Base-by-base conservation (phyloP, 352 stramenopile genomes). In the Phytophthora pseudosyringae region DNA sequence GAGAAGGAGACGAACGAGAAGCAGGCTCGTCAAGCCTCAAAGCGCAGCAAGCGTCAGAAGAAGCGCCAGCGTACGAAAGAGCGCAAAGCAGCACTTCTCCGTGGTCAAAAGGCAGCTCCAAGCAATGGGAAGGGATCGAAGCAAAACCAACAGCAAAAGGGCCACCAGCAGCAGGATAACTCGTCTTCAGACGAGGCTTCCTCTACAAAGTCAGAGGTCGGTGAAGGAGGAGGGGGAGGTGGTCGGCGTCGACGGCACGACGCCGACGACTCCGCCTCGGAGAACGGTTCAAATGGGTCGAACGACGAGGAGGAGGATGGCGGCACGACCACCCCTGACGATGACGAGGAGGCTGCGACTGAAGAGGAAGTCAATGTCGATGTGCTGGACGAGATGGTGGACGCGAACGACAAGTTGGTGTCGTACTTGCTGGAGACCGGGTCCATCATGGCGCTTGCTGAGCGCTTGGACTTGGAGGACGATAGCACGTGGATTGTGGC, bases 1-100 rank as follows among this genome's bases (percentile, higher is more conserved):
- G 96, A 98, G 65, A 96, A 96, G 57, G 86, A 97, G 50, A 96
- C 87, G 45, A 90, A 74, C 48, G 88, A 95, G 61, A 96, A 96
- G 69, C 89, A 97, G 71, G 88, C 88, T 28, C 91, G 93, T 55
- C 86, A 96, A 47, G 86, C 86, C 33, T 92, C 82, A 5, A 95
- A 95, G 73, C 82, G 86, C 46, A 92, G 78, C 71, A 93, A 93
- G 68, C 84, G 86, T 12, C 84, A 92, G 68, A 93, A 93, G 74
- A 95, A 95, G 49, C 84, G 86, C 1, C 77, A 89, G 67, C 86
- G 86, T 46, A 94, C 86, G 9, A 93, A 91, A 53, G 84, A 94
- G 64, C 82, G 84, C 41, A 94, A 94, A 62, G 86, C 86, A 11
- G 86, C 86, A 11, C 66, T 91, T 33, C 43, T 69, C 31, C 73